Conservation (phyloP, 768 basidiomycete genomes). For the Albatrellus ellisii region DNA sequence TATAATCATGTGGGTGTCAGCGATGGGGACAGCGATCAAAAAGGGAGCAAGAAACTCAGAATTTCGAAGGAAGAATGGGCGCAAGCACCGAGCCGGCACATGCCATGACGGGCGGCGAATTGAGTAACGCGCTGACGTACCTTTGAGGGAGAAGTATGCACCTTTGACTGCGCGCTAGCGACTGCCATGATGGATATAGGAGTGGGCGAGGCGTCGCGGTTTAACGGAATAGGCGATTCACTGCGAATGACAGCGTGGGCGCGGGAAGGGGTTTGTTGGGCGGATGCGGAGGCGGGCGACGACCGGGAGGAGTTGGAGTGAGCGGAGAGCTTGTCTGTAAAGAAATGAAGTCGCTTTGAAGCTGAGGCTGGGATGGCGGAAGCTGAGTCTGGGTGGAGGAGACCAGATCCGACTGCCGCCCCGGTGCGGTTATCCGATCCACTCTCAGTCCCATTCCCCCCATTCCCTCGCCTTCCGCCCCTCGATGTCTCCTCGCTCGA, state of each 20-base stretch:
- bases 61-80: not conserved
- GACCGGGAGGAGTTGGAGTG: slow-evolving; percentile 12
- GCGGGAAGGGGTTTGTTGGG: slow-evolving; percentile 14
- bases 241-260: slow-evolving; percentile 14
- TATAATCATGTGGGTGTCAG: not conserved
- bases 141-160: slow-evolving; percentile 21
- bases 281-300: slow-evolving; percentile 13
- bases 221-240: too few species aligned
- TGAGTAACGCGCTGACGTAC: slow-evolving; percentile 9
- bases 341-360: slow-evolving; percentile 14
- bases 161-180: slow-evolving; percentile 13
- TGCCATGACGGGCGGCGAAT: slow-evolving; percentile 5
- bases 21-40: not conserved
- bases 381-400: too few species aligned
- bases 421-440: too few species aligned
- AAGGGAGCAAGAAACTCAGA: not conserved
- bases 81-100: not conserved
- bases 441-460: too few species aligned
- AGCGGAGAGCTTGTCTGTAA: slow-evolving; percentile 17
- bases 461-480: too few species aligned
- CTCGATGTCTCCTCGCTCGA: too few species aligned
- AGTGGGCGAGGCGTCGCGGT: slow-evolving; percentile 15
- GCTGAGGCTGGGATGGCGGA: too few species aligned
- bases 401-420: too few species aligned
- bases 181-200: slow-evolving; percentile 16